Evolutionary conservation across 2,329 filamentous ascomycete genomes (phyloP), one percentile per base, ranked within the genome.

Genomic region (Exophiala aquamarina): DNA sequence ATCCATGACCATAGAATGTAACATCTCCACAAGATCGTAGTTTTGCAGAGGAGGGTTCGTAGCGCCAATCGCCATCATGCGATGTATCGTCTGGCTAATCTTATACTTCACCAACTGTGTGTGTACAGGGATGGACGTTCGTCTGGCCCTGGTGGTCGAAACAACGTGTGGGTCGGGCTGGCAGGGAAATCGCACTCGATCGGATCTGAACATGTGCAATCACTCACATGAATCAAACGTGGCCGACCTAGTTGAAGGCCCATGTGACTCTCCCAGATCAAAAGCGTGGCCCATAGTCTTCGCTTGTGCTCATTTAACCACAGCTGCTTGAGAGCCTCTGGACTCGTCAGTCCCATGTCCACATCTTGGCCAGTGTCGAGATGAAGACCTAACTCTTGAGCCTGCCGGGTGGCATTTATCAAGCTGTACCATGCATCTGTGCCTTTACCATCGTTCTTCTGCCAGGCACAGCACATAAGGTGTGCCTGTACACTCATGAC

Each of bases 221-320:
- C 41, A 34, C 9, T 11, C 8, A 23, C 41, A 23, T 34, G 33
- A 17, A 43, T 35, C 26, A 43, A n/a, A 4, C 41, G 41, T 15
- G 41, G 41, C 5, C 41, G 26, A 5, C 31, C 41, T 18, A 43
- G 41, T 18, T 19, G n/a, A 7, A 43, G 26, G 13, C 21, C 7
- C 41, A 43, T 43, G 20, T 43, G 41, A 13, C 28, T 26, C 13
- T 43, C 41, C 41, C 41, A 43, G 4, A 28, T 20, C 13, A 43
- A 35, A 10, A 43, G 6, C 4, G 28, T 43, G 10, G 19, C 41
- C 41, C 41, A 43, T 18, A 43, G n/a, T 17, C 41, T 17, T 29
- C 29, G 13, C 28, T 35, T 34, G 20, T 43, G 41, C 20, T 43
- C 41, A 35, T 43, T 19, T 11, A 35, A 35, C 41, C 41, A 43